Base-by-base conservation (phyloP, 179 eudicot genomes). In the Silene noctiflora region DNA sequence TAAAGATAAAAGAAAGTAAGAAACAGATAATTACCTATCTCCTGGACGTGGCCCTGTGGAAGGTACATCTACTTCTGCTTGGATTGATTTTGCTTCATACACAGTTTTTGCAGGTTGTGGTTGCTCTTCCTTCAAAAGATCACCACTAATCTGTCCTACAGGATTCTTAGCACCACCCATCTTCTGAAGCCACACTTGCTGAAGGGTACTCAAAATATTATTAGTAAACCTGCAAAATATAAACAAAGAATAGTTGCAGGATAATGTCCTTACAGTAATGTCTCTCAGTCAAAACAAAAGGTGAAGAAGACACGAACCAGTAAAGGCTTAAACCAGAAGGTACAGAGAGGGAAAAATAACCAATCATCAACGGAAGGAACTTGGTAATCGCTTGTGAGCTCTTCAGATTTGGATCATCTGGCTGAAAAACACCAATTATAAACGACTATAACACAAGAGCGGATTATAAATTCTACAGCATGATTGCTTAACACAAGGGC, bases 261-360 rank as follows among this genome's bases (percentile, higher is more conserved):
- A 71, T 22, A 31, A 33, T 29, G 42, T 46, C 4, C 44, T 24
- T 29, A 27, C 3, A 55, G 46, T 14, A 13, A 14, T 35, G 44
- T 25, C 64, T 71, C 70, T 33, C 59, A 29, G 0, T 13, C 7
- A 5, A 74, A 72, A n/a, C 12, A 68, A 55, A 53, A 4, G 22
- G 44, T 69, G 10, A 22, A 67, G 70, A 29, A 65, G 39, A 53
- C 61, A 51, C 91, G 81, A 72, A 95, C 99, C 99, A 95, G 73
- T 95, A 95, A 75, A 95, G 93, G 82, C 99, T 89, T 69, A 93
- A 84, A 59, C 98, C 99, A 70, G 99, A 95, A 82, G 99, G 99
- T 75, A 95, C 99, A 14, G 99, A 93, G 73, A 95, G 94, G 74
- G 99, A 81, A 83, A 95, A 95, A 77, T 95, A 94, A 72, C 98